Evolutionary conservation across 805 yeast species (phyloP).

Genomic region (Metschnikowia similis): DNA sequence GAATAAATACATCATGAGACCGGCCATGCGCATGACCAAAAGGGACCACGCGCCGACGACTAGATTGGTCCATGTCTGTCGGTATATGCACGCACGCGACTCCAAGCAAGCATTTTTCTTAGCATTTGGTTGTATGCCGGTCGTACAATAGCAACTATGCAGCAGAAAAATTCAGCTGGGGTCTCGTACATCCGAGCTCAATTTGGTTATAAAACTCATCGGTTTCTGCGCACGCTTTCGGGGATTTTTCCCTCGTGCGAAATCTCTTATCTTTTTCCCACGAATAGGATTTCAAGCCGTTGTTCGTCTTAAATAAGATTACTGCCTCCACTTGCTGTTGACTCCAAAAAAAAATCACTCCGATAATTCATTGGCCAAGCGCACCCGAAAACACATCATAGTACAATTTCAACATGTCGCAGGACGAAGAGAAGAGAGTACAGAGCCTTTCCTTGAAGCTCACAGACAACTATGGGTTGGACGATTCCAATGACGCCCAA

Average conservation of each 20-base stretch:
- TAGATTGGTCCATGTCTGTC: background rate
- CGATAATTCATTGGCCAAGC: background rate
- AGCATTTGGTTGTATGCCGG: background rate
- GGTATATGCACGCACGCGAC: background rate
- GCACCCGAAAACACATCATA: background rate
- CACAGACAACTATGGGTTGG: slow-evolving; percentile 8
- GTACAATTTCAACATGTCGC: background rate
- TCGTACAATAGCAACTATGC: background rate
- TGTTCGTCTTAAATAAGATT: background rate
- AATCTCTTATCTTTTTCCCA: slow-evolving; percentile 1
- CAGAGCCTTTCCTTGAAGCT: slow-evolving; percentile 4
- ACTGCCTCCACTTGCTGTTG: background rate
- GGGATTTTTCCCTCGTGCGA: background rate
- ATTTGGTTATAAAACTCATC: slow-evolving; percentile 4
- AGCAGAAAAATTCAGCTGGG: background rate
- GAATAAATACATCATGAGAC: background rate
- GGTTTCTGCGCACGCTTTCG: background rate
- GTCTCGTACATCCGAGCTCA: slow-evolving; percentile 1
- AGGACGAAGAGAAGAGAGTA: slow-evolving; percentile 7
- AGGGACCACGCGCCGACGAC: background rate
- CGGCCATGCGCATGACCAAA: background rate
- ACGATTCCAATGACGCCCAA: slow-evolving; percentile 8
- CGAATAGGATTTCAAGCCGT: background rate
- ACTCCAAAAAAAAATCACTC: background rate
- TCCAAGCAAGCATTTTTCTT: background rate